Conservation (phyloP, 1,139 yeast genomes). For the Magnusiomyces sp. region DNA sequence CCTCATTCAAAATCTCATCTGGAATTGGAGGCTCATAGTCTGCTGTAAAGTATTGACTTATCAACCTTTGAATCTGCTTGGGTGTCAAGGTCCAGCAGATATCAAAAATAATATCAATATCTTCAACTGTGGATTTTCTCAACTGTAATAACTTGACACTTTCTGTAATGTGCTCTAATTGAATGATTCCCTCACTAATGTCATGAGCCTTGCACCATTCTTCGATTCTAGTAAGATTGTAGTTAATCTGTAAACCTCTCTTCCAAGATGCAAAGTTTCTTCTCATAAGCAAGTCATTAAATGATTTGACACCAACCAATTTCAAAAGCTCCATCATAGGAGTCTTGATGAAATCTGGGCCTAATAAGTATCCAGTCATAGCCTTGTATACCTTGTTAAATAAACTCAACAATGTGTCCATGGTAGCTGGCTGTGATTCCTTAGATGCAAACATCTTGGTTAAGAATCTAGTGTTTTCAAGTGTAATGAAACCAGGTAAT, state of each 20-base stretch:
- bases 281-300: slow-evolving; percentile 93
- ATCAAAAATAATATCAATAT: slow-evolving; percentile 87
- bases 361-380: slow-evolving; percentile 85
- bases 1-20: slow-evolving; percentile 70
- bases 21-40: slow-evolving; percentile 95
- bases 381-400: slow-evolving; percentile 91
- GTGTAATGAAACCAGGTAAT: slow-evolving; percentile 91
- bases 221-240: slow-evolving; percentile 90
- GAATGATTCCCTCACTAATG: slow-evolving; percentile 80
- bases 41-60: slow-evolving; percentile 83
- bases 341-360: slow-evolving; percentile 74
- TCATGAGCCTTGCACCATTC: slow-evolving; percentile 98
- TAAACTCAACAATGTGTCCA: slow-evolving; percentile 90
- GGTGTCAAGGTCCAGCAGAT: slow-evolving; percentile 93
- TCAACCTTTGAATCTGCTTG: slow-evolving; percentile 84
- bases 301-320: slow-evolving; percentile 88
- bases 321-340: slow-evolving; percentile 78
- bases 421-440: slow-evolving; percentile 59
- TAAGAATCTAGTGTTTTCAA: slow-evolving; percentile 77
- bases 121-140: slow-evolving; percentile 82
- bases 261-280: slow-evolving; percentile 95
- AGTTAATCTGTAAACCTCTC: slow-evolving; percentile 92
- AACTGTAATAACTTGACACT: slow-evolving; percentile 90
- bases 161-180: slow-evolving; percentile 82
- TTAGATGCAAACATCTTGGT: slow-evolving; percentile 70